Percentiles rank a stretch among this genome's conserved stretches.
Evolutionary conservation across 2,329 filamentous ascomycete species (phyloP).

Genomic region (Aspergillus hortae): DNA sequence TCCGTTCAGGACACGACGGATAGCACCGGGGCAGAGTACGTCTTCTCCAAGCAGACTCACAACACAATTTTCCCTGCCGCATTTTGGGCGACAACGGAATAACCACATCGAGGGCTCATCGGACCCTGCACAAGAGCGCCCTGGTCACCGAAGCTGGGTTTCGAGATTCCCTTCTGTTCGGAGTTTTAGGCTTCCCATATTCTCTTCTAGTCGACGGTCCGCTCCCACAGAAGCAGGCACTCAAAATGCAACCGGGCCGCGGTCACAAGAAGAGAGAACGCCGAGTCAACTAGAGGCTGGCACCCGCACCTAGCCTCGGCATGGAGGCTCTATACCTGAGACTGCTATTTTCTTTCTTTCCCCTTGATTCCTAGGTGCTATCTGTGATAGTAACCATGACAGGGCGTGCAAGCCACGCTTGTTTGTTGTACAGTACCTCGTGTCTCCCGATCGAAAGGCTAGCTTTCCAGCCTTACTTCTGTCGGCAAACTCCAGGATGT

Average conservation of each 20-base stretch:
- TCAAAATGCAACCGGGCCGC: not conserved
- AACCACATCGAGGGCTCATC: too few species aligned
- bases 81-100: not conserved
- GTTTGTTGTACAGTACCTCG: conserved; percentile 5
- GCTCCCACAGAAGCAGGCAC: not conserved
- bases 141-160: too few species aligned
- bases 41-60: not conserved
- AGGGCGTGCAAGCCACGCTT: conserved; percentile 5
- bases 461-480: not conserved
- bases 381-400: not conserved
- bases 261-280: conserved; percentile 3
- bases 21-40: not conserved
- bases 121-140: too few species aligned
- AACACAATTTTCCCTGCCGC: not conserved
- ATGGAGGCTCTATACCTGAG: not conserved
- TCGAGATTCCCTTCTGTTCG: too few species aligned
- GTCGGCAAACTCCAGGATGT: not conserved
- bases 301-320: conserved; percentile 1
- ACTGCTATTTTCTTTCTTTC: not conserved
- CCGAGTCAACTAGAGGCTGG: conserved; percentile 18
- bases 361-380: not conserved
- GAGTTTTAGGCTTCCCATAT: too few species aligned
- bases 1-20: not conserved
- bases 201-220: too few species aligned
- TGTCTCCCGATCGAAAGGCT: not conserved